Conservation (phyloP, 352 stramenopile species). For the Albugo laibachii region DNA sequence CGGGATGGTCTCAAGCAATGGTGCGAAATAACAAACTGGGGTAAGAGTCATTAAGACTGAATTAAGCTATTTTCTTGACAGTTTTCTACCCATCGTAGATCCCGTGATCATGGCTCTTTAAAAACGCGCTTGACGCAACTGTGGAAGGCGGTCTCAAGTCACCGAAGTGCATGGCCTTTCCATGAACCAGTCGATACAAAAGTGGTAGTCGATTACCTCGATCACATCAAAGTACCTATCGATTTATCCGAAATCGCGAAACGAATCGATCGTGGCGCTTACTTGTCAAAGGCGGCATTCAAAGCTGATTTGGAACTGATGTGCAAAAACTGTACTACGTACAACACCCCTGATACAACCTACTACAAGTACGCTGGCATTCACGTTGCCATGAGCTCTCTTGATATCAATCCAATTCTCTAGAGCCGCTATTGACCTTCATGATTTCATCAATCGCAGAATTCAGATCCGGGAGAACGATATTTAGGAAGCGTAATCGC, state of each 20-base stretch:
- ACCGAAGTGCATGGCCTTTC: slow-evolving; percentile 95
- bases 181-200: slow-evolving; percentile 90
- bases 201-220: slow-evolving; percentile 92
- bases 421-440: too few relatives aligned
- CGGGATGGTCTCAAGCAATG: slow-evolving; percentile 61
- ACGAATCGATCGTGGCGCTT: slow-evolving; percentile 64
- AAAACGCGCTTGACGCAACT: slow-evolving; percentile 76
- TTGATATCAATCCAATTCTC: too few relatives aligned
- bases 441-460: too few relatives aligned
- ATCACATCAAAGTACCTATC: slow-evolving; percentile 93
- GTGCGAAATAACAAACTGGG: slow-evolving; percentile 75
- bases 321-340: slow-evolving; percentile 93
- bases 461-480: too few relatives aligned
- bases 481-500: too few relatives aligned
- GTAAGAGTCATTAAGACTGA: slow-evolving; percentile 10
- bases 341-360: slow-evolving; percentile 92
- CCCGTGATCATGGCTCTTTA: slow-evolving; percentile 43
- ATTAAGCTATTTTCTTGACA: background rate
- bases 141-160: slow-evolving; percentile 81
- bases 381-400: too few relatives aligned
- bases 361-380: slow-evolving; percentile 76
- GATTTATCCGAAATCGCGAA: slow-evolving; percentile 69
- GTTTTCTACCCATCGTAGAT: background rate
- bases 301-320: slow-evolving; percentile 92
- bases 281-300: slow-evolving; percentile 83